These are phyloP conservation scores for Sporothrix dimorphospora DNA, from an alignment of 2,329 filamentous ascomycete genomes.

Conservation along the genomic window DNA sequence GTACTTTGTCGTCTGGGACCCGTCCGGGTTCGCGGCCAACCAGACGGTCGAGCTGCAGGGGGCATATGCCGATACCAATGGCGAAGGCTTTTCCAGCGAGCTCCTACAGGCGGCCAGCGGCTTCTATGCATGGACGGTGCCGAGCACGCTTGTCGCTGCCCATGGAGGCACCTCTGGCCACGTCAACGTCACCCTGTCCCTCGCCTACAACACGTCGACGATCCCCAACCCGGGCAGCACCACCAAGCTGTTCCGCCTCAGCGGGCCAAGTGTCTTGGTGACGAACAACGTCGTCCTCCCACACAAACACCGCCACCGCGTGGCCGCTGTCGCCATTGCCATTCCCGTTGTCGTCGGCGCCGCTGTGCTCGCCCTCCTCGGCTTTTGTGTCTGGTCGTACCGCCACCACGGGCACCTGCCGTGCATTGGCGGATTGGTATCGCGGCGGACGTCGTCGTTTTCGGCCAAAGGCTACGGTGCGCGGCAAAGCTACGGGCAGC, in stretches of 20 bases:
- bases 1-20: conserved; percentile 46
- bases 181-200: conserved; percentile 33
- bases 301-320: conserved; percentile 26
- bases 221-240: conserved; percentile 24
- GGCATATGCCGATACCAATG: conserved; percentile 27
- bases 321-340: conserved; percentile 35
- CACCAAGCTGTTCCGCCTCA: conserved; percentile 25
- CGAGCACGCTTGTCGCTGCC: conserved; percentile 33
- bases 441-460: conserved; percentile 29
- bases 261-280: conserved; percentile 39
- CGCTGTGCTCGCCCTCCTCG: conserved; percentile 31
- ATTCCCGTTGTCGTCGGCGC: conserved; percentile 40
- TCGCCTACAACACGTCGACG: conserved; percentile 35
- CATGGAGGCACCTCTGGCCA: conserved; percentile 20
- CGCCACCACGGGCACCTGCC: conserved; percentile 36
- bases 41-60: conserved; percentile 34
- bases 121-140: conserved; percentile 39
- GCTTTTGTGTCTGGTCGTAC: conserved; percentile 38
- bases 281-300: conserved; percentile 17
- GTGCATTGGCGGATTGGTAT: conserved; percentile 32
- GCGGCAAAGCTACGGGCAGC: conserved; percentile 35
- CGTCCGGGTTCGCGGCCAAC: conserved; percentile 36
- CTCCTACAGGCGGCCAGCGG: conserved; percentile 37
- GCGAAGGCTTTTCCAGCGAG: conserved; percentile 31
- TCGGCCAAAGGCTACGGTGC: conserved; percentile 38